Conservation (phyloP, 164 flowering plant species). For the Sextonia rubra region DNA sequence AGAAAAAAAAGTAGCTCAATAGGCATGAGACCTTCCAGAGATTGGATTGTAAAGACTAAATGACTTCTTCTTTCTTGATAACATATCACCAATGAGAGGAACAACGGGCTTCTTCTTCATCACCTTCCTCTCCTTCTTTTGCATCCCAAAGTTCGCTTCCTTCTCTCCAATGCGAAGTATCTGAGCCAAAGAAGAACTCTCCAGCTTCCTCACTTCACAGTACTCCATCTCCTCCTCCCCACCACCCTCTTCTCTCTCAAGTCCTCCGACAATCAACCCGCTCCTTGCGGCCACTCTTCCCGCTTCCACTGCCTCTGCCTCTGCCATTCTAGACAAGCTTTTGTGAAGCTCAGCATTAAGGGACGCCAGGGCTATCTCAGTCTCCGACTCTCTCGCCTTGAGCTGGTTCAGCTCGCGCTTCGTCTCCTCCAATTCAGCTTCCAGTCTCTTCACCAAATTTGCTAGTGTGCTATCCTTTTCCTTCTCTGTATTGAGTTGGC, state of each 20-base stretch:
- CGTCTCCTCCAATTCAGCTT: slow-evolving; percentile 57
- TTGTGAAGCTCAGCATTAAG: slow-evolving; percentile 71
- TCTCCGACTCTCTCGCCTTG: slow-evolving; percentile 57
- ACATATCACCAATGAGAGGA: slow-evolving; percentile 58
- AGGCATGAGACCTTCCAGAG: slow-evolving; percentile 16
- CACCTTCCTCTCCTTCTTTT: slow-evolving; percentile 17
- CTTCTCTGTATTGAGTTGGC: slow-evolving; percentile 1
- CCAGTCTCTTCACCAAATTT: slow-evolving; percentile 43
- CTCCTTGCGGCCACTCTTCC: slow-evolving; percentile 17
- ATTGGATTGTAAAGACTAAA: slow-evolving; percentile 22
- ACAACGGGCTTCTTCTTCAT: slow-evolving; percentile 72
- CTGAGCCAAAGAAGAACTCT: slow-evolving; percentile 34
- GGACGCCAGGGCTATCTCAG: slow-evolving; percentile 61
- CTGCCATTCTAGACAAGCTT: slow-evolving; percentile 67
- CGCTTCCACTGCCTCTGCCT: slow-evolving; percentile 53
- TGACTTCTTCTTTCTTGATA: slow-evolving; percentile 41
- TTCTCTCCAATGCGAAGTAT: slow-evolving; percentile 34
- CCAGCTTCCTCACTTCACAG: slow-evolving; percentile 20
- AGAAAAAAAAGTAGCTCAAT: background rate
- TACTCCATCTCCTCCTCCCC: slow-evolving; percentile 14
- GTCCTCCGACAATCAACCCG: background rate
- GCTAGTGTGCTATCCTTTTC: slow-evolving; percentile 10
- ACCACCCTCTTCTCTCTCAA: slow-evolving; percentile 2
- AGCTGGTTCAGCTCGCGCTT: slow-evolving; percentile 53
- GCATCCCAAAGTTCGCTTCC: slow-evolving; percentile 21